Evolutionary conservation across 768 basidiomycete species (phyloP), one percentile per base, ranked within the genome.

Genomic region (Amanita molliuscula): DNA sequence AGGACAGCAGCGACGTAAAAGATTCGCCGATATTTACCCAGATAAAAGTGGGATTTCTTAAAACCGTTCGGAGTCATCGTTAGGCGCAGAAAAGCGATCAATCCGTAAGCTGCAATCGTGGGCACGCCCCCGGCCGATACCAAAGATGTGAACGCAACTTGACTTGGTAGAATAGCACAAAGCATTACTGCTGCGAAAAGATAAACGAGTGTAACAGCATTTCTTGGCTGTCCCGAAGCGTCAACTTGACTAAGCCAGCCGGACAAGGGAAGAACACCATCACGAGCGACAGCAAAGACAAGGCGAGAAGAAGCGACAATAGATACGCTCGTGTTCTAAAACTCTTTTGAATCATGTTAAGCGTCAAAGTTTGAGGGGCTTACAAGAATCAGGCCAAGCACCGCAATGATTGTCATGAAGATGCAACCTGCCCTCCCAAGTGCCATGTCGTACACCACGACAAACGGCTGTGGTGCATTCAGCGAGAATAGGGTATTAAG

Each of bases 271-370:
- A 96, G 71, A 0, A 94, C 88, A 25, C 92, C 92, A 57, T 96
- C 93, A 47, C 93, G 83, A n/a, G 92, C 92, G 40, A 96, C 86
- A 7, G 92, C 93, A 59, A 88, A 96, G 35, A 96, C 76, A 23
- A 96, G 75, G 3, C 92, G 79, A 10, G 90, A 93, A 10, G 90
- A 79, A 1, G 93, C 92, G 16, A 94, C 88, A 50, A 95, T 81
- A 15, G 88, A 79, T 38, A 94, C 77, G 55, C 84, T 89, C 1
- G 91, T 91, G 63, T 88, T 93, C 86, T 90, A 57, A 41, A 35
- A 11, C 2, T 46, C 25, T 9, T 16, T 50, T 7, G 28, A 41
- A 16, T 41, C 13, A 35, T 33, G 29, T 20, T 35, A 8, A 8
- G 34, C 5, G 9, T 20, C 10, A n/a, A 15, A 6, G 42, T 20